Conservation (phyloP, 305 asterid genomes). For the Petunia hybrid region DNA sequence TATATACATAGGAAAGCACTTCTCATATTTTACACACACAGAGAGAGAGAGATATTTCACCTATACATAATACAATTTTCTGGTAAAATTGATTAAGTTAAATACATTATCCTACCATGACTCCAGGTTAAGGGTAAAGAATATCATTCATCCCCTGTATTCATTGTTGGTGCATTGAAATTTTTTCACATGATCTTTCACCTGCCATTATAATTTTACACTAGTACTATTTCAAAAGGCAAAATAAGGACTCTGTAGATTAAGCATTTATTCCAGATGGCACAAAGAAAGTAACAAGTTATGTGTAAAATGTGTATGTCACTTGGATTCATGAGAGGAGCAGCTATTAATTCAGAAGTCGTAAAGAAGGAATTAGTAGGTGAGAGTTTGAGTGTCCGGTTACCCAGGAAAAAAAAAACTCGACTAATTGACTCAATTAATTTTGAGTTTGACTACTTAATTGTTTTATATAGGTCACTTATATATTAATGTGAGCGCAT, state of each 20-base stretch:
- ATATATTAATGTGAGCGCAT: too few species aligned
- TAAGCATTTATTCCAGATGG: slow-evolving; percentile 20
- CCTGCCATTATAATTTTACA: neutral
- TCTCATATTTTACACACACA: too few species aligned
- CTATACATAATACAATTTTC: too few species aligned
- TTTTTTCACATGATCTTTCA: neutral
- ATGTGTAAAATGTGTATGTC: slow-evolving; percentile 18
- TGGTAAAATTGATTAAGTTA: too few species aligned
- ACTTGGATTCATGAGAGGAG: neutral
- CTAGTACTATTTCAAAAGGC: neutral
- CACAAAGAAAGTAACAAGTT: slow-evolving; percentile 27
- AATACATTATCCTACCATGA: too few species aligned
- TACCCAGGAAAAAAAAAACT: too few species aligned
- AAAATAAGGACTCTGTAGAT: neutral
- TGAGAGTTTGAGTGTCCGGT: neutral
- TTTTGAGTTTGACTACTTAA: neutral
- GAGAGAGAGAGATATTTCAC: too few species aligned
- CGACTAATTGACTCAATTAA: too few species aligned
- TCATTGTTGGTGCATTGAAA: neutral
- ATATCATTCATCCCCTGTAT: too few species aligned
- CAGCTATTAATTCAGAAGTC: neutral
- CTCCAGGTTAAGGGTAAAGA: too few species aligned
- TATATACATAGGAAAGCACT: too few species aligned
- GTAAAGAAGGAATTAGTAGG: slow-evolving; percentile 20
- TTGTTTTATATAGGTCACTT: too few species aligned